These are phyloP conservation scores for Abelmoschus esculentus DNA, from an alignment of 345 rosid genomes.

Conservation along the genomic window DNA sequence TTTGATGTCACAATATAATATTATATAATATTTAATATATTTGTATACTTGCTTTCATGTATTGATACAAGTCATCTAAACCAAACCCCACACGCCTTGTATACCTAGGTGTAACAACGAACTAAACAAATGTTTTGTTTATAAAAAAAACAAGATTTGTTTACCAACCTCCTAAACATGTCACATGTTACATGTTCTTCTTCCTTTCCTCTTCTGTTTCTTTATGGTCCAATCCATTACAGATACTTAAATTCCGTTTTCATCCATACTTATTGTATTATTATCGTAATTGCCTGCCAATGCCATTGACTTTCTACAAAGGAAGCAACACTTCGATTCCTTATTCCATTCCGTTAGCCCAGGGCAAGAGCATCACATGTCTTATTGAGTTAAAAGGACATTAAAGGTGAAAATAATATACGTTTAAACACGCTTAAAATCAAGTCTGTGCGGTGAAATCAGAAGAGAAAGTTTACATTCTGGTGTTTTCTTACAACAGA, in stretches of 20 bases:
- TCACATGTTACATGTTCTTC: conserved; percentile 47
- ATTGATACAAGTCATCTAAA: no score
- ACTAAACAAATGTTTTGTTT: not conserved
- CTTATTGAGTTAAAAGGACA: no score
- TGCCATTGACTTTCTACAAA: conserved; percentile 4
- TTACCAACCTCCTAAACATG: conserved; percentile 49
- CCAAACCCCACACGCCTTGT: no score
- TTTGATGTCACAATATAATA: no score
- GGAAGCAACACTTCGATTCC: not conserved
- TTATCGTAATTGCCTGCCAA: not conserved
- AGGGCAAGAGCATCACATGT: not conserved
- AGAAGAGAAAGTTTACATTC: no score
- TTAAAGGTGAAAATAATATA: no score
- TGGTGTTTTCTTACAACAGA: no score
- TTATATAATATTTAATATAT: no score
- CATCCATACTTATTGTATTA: not conserved
- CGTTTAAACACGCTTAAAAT: no score
- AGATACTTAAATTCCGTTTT: conserved; percentile 14
- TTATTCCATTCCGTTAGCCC: not conserved
- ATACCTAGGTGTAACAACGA: not conserved
- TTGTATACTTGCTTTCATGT: no score
- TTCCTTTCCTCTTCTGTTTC: not conserved
- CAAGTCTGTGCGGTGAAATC: no score
- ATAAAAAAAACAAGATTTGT: conserved; percentile 25
- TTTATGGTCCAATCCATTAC: conserved; percentile 11